These are phyloP conservation scores for Xylaria nigripes DNA, from an alignment of 495 filamentous ascomycete genomes.

Conservation along the genomic window DNA sequence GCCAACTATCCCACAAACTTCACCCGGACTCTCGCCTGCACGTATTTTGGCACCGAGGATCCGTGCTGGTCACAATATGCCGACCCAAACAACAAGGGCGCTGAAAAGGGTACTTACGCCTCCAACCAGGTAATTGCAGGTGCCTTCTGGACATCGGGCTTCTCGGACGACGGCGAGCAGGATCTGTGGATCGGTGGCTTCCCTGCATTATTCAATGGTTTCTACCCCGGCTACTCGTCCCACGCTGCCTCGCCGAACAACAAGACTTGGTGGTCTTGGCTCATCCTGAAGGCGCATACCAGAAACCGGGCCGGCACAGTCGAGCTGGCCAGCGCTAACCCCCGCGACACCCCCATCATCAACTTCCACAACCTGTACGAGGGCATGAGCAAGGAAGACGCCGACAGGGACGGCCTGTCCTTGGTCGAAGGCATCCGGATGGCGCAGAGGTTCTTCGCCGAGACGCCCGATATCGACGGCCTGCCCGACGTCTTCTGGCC, in stretches of 20 bases:
- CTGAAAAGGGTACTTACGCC: slow-evolving; percentile 42
- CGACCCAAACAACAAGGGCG: slow-evolving; percentile 20
- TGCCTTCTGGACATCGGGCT: slow-evolving; percentile 39
- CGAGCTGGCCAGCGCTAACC: slow-evolving; percentile 41
- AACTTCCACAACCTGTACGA: slow-evolving; percentile 49
- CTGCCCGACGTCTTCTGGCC: slow-evolving; percentile 44
- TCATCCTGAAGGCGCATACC: slow-evolving; percentile 43
- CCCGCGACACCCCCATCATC: slow-evolving; percentile 47
- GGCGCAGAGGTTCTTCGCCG: slow-evolving; percentile 28
- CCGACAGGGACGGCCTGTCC: slow-evolving; percentile 30
- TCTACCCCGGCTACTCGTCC: slow-evolving; percentile 37
- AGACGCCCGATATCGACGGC: slow-evolving; percentile 42
- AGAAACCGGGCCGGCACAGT: slow-evolving; percentile 47
- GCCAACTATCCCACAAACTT: slow-evolving; percentile 38
- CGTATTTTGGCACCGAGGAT: slow-evolving; percentile 34
- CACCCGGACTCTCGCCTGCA: slow-evolving; percentile 39
- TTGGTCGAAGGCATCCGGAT: slow-evolving; percentile 37
- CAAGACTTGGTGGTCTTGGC: slow-evolving; percentile 40
- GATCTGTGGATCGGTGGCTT: slow-evolving; percentile 49
- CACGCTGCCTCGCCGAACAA: slow-evolving; percentile 20
- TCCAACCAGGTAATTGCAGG: slow-evolving; percentile 41
- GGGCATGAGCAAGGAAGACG: slow-evolving; percentile 14
- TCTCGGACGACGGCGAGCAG: slow-evolving; percentile 29
- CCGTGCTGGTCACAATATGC: slow-evolving; percentile 45
- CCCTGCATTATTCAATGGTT: slow-evolving; percentile 46